Base-by-base conservation (phyloP, 1,284 basidiomycete genomes). In the Leccinum solheimii region DNA sequence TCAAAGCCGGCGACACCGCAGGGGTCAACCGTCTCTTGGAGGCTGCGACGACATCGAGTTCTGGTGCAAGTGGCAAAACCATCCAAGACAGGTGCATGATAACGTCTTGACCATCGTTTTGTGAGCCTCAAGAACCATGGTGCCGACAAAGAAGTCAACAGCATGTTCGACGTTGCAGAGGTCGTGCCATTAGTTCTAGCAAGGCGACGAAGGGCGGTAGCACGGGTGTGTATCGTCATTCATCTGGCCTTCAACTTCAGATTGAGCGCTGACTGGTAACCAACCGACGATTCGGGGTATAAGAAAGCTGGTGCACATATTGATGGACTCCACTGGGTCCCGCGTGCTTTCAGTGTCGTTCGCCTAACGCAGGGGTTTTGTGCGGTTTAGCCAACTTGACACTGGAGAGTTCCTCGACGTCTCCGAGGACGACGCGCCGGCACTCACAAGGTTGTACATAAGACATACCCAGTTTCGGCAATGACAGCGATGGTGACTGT, bases 251-350 rank as follows among this genome's bases (percentile, higher is more conserved):
- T 40, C 38, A 40, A 14, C 38, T 40, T 40, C 38, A n/a, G 38
- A n/a, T 40, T 38, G 16, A 38, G 36, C 38, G 38, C 16, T n/a
- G 16, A 40, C 16, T n/a, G 8, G 40, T 43, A 19, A 19, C 40
- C 38, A 43, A n/a, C 40, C 65, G 30, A 61, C 21, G 26, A 55
- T 54, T 40, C 65, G 26, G 88, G 87, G 23, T 89, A 88, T 70
- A 89, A 90, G 75, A 81, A 81, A 7, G 79, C 80, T 0, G 88
- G 88, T 2, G 81, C 82, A 1, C 85, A 83, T 62, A 85, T 84
- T 14, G 16, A 82, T 86, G 3, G 85, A 90, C 67, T 81, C 83
- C 19, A 78, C 78, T 19, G 87, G 88, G 45, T 73, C 21, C 11
- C 3, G 8, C 16, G 21, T 23, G 26, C 21, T n/a, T 1, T 3